These are phyloP conservation scores for Hirsutella thompsonii DNA, from an alignment of 2,329 filamentous ascomycete species.

Conservation along the genomic window DNA sequence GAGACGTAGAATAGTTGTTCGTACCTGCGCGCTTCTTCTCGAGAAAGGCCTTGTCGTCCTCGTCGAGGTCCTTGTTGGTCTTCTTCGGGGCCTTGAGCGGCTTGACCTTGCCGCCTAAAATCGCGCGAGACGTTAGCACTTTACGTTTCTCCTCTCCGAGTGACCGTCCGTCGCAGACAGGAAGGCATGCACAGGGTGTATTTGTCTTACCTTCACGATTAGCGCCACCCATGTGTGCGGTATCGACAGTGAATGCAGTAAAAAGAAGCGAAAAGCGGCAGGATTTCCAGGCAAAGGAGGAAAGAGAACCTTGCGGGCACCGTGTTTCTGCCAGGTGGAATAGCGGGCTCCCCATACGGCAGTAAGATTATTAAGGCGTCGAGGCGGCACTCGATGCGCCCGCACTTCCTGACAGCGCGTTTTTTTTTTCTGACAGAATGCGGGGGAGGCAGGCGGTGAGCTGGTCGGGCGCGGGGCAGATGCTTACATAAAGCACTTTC, in stretches of 20 bases:
- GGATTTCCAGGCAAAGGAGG: too few species aligned
- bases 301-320: not conserved
- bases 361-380: not conserved
- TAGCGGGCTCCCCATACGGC: not conserved
- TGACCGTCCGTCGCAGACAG: too few species aligned
- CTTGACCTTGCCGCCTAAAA: constrained; percentile 68
- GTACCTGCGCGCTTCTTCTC: constrained; percentile 76
- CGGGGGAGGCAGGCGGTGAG: not conserved
- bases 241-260: too few species aligned
- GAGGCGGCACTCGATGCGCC: not conserved
- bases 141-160: too few species aligned
- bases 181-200: not conserved
- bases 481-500: not conserved
- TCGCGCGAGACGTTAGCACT: not conserved
- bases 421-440: not conserved
- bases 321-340: not conserved
- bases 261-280: too few species aligned
- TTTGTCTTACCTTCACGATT: constrained; percentile 23
- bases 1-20: constrained; percentile 15
- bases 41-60: constrained; percentile 72
- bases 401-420: not conserved
- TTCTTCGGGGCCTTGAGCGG: constrained; percentile 86
- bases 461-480: not conserved
- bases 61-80: constrained; percentile 68
- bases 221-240: constrained; percentile 26